Conservation (phyloP, 345 rosid genomes). For the Pelargonium nanum region DNA sequence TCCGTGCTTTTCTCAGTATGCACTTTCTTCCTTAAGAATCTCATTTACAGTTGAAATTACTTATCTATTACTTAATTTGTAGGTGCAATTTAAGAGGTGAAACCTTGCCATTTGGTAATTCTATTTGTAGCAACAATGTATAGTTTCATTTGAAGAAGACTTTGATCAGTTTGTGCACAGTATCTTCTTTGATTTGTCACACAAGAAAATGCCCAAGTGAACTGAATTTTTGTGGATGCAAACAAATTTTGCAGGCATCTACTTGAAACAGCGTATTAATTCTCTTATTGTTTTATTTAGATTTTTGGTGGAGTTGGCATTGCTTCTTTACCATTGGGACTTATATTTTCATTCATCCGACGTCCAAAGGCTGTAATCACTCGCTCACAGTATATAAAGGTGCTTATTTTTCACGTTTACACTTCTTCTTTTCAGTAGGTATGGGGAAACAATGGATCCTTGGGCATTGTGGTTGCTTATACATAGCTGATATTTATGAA, state of each 20-base stretch:
- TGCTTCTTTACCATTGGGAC: conserved; percentile 90
- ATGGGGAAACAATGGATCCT: conserved; percentile 4
- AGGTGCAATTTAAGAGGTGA: neutral
- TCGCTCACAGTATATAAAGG: conserved; percentile 97
- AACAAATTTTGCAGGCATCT: neutral
- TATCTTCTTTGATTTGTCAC: neutral
- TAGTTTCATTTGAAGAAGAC: neutral
- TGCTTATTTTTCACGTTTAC: conserved; percentile 13
- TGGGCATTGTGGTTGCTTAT: neutral
- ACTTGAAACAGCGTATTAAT: conserved; percentile 1
- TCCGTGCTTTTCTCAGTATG: conserved; percentile 91
- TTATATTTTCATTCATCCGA: conserved; percentile 79
- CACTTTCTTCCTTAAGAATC: conserved; percentile 2
- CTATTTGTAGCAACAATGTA: neutral
- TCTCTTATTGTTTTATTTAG: conserved; percentile 27
- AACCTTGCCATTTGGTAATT: neutral
- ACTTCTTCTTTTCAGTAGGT: neutral
- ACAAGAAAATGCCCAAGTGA: neutral
- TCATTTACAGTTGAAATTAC: neutral
- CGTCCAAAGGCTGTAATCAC: conserved; percentile 99
- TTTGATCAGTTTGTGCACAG: neutral
- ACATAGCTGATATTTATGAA: conserved; percentile 5
- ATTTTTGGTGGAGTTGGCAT: conserved; percentile 99
- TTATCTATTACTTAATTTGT: neutral
- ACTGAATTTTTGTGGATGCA: too few species aligned